Percentiles rank a stretch among this genome's conserved stretches.
Evolutionary conservation across 495 filamentous ascomycete species (phyloP).

Genomic region (Hypoxylon lenormandii): DNA sequence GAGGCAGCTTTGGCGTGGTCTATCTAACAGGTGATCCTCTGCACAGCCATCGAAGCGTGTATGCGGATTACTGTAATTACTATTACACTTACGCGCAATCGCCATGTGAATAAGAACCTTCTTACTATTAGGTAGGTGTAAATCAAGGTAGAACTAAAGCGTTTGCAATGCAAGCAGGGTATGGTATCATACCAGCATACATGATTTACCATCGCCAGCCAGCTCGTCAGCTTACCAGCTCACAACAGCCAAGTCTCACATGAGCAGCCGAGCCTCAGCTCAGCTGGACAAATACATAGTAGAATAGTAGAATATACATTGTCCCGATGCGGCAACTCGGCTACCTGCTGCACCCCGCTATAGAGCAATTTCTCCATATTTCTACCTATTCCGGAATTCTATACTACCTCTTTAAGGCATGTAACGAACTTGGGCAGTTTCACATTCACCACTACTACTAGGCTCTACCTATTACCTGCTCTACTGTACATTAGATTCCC

Average conservation of each 20-base stretch:
- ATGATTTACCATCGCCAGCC: background rate
- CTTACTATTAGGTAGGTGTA: background rate
- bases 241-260: background rate
- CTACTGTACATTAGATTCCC: too few species aligned
- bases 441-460: background rate
- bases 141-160: background rate
- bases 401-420: background rate
- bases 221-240: background rate
- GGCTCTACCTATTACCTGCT: too few species aligned
- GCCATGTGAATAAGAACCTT: conserved; percentile 14
- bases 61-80: conserved; percentile 39
- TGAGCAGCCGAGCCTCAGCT: conserved; percentile 14
- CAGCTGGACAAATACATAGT: too few species aligned
- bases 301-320: conserved; percentile 17
- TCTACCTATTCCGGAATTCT: conserved; percentile 9
- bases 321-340: conserved; percentile 24
- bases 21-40: conserved; percentile 19
- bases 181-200: background rate
- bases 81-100: conserved; percentile 35
- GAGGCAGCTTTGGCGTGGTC: conserved; percentile 25
- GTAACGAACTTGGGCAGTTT: conserved; percentile 1
- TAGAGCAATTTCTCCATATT: conserved; percentile 4
- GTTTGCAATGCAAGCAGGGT: background rate
- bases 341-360: conserved; percentile 27
- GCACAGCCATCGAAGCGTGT: conserved; percentile 31